Conservation (phyloP, 805 yeast genomes). For the Candida ficus region DNA sequence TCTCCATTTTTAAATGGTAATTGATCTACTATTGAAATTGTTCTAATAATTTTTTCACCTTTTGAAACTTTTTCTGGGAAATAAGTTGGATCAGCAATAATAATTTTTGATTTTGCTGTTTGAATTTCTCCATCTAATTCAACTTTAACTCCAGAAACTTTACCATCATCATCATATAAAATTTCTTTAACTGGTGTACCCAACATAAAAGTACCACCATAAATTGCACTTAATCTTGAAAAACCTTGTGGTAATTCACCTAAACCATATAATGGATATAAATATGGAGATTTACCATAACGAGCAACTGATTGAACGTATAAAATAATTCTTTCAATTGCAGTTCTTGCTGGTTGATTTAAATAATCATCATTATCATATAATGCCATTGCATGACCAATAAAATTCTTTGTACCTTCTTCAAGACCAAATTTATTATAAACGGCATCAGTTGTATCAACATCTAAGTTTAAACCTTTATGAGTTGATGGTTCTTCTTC, state of each 20-base stretch:
- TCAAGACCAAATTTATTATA: constrained; percentile 88
- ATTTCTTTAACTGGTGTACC: constrained; percentile 94
- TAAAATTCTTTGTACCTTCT: constrained; percentile 88
- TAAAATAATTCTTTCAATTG: constrained; percentile 78
- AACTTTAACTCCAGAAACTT: constrained; percentile 81
- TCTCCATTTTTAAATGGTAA: constrained; percentile 71
- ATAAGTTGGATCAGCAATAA: constrained; percentile 96
- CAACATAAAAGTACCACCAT: constrained; percentile 98
- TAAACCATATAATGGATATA: constrained; percentile 92
- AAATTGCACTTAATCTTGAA: constrained; percentile 93
- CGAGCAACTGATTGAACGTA: constrained; percentile 89
- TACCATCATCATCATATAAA: constrained; percentile 64
- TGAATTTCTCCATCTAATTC: constrained; percentile 60
- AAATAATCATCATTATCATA: constrained; percentile 91
- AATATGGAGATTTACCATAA: constrained; percentile 93
- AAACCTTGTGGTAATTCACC: constrained; percentile 99
- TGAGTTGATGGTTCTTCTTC: constrained; percentile 79
- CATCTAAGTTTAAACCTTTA: constrained; percentile 80
- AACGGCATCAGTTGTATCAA: constrained; percentile 86
- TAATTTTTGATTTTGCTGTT: constrained; percentile 83
- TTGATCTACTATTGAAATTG: constrained; percentile 81
- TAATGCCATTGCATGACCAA: constrained; percentile 98
- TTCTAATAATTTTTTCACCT: constrained; percentile 35
- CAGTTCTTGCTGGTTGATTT: constrained; percentile 84
- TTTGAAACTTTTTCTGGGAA: constrained; percentile 62